phyloP scores from a whole-genome alignment of 208 protist genomes.

The Trypanosoma cruzi region DNA sequence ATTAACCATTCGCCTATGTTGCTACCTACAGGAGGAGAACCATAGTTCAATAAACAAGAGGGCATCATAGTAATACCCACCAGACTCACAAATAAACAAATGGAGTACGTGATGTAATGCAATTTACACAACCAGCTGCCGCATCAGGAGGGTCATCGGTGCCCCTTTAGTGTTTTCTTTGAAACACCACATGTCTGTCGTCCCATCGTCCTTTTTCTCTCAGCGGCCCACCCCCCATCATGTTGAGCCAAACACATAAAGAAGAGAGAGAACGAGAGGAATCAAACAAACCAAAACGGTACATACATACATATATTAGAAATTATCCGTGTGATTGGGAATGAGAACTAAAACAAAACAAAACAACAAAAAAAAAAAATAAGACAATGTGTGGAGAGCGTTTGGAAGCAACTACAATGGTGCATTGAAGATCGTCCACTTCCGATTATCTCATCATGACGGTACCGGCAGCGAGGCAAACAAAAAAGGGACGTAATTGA shows the following conservation, averaged over 20 bases:
- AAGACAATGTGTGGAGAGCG: background rate
- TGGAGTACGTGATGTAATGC: background rate
- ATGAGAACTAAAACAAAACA: background rate
- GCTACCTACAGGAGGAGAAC: slow-evolving; percentile 6
- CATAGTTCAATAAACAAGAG: background rate
- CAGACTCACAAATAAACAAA: slow-evolving; percentile 2
- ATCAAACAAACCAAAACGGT: background rate
- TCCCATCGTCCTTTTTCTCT: background rate
- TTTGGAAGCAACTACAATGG: background rate
- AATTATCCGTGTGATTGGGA: background rate
- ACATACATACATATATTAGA: slow-evolving; percentile 8
- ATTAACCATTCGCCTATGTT: background rate
- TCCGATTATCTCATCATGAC: background rate
- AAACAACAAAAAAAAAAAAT: background rate
- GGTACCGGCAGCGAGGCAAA: background rate
- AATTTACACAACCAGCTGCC: background rate
- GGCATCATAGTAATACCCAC: background rate
- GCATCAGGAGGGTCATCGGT: background rate
- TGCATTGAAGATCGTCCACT: background rate
- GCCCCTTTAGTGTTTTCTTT: background rate
- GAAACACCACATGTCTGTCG: background rate
- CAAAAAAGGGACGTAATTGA: background rate
- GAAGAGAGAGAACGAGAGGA: background rate
- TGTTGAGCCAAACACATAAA: background rate
- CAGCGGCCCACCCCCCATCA: background rate